phyloP scores from a whole-genome alignment of 2,329 filamentous ascomycete species.

The Colletotrichum neosansevieriae region DNA sequence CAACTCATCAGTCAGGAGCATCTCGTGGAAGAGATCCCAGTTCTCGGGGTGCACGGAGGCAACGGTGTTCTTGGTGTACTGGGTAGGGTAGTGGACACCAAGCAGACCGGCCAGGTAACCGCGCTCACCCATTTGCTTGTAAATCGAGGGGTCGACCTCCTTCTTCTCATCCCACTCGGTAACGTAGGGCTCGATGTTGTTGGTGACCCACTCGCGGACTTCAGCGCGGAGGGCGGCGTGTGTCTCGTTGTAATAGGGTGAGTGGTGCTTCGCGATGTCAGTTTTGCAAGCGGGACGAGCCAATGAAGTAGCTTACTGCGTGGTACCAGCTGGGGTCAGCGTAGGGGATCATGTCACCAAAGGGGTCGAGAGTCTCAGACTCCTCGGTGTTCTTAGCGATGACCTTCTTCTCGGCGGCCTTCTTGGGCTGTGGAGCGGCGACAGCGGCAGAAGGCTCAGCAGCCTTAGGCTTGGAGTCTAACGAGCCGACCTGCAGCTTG shows the following conservation, averaged over 20 bases:
- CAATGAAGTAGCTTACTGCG: conserved; percentile 69
- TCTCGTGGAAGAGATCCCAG: conserved; percentile 99
- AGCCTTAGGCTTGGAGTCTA: conserved; percentile 85
- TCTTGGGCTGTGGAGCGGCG: conserved; percentile 58
- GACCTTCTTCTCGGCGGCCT: conserved; percentile 52
- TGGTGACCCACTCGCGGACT: conserved; percentile 91
- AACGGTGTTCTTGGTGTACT: conserved; percentile 79
- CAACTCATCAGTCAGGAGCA: conserved; percentile 94
- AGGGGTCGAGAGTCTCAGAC: conserved; percentile 83
- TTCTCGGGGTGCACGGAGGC: conserved; percentile 85
- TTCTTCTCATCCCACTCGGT: conserved; percentile 98
- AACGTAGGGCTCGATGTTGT: conserved; percentile 89
- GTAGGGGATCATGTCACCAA: conserved; percentile 89
- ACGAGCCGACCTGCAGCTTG: conserved; percentile 84
- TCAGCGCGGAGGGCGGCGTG: conserved; percentile 92
- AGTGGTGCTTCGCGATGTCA: conserved; percentile 79
- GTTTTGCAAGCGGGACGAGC: no score
- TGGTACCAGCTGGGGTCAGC: conserved; percentile 96
- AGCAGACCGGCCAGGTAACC: conserved; percentile 95
- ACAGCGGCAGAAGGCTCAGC: conserved; percentile 63
- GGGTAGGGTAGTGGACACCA: conserved; percentile 82
- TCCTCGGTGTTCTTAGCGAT: conserved; percentile 60
- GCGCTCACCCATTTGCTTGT: conserved; percentile 93
- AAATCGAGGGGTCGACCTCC: conserved; percentile 87
- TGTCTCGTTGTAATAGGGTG: conserved; percentile 94